phyloP scores from a whole-genome alignment of 2,329 filamentous ascomycete species.

The Magnaporthiopsis incrustans region DNA sequence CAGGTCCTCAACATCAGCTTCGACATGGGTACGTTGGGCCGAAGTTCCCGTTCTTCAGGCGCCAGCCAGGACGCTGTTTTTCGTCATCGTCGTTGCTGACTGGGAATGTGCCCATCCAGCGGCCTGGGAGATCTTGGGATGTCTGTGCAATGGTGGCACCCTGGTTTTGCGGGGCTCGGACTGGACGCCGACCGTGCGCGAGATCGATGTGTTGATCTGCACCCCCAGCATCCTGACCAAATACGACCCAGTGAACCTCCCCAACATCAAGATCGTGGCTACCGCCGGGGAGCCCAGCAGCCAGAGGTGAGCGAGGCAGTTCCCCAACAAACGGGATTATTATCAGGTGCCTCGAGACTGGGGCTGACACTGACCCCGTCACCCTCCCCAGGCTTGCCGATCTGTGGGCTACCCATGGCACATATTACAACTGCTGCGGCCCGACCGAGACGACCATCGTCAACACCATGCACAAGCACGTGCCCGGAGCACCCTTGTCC shows the following conservation, averaged over 20 bases:
- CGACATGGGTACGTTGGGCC: constrained; percentile 45
- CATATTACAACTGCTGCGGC: constrained; percentile 50
- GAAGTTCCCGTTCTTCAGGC: neutral
- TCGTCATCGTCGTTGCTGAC: neutral
- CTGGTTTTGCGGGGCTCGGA: constrained; percentile 41
- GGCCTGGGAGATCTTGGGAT: constrained; percentile 52
- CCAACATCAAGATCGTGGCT: constrained; percentile 8
- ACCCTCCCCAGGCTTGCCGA: constrained; percentile 5
- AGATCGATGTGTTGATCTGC: constrained; percentile 9
- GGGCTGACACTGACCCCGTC: neutral
- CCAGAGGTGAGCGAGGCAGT: constrained; percentile 7
- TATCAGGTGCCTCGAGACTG: neutral
- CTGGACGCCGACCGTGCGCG: constrained; percentile 25
- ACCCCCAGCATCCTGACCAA: constrained; percentile 9
- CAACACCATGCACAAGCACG: constrained; percentile 47
- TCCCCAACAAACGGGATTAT: neutral
- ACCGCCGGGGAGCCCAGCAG: constrained; percentile 8
- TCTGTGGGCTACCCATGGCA: constrained; percentile 21
- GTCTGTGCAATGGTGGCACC: constrained; percentile 49
- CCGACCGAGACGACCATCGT: constrained; percentile 54
- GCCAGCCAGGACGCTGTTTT: neutral
- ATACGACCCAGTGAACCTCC: constrained; percentile 10
- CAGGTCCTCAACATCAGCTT: constrained; percentile 51
- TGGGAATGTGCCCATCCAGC: constrained; percentile 24
- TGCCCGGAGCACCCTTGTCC: constrained; percentile 35